phyloP scores from a whole-genome alignment of 2,329 filamentous ascomycete genomes.

The Geosmithia morbida region DNA sequence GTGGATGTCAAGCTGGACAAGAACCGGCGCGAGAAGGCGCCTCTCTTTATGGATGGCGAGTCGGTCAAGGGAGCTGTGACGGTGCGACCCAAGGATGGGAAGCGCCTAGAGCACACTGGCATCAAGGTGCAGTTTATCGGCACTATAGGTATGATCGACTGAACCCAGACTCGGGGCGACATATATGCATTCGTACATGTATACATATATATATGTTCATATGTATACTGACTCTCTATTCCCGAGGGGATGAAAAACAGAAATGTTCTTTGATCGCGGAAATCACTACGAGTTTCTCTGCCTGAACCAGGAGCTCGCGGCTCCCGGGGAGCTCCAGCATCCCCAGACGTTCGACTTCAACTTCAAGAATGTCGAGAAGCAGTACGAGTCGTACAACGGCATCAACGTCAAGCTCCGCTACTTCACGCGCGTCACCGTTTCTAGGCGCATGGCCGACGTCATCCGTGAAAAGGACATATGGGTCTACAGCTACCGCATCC shows the following conservation, averaged over 20 bases:
- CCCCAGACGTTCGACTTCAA: constrained; percentile 98
- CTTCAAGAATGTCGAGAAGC: constrained; percentile 99
- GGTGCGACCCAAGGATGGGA: constrained; percentile 92
- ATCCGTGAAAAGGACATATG: constrained; percentile 98
- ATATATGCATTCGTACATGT: too few species aligned
- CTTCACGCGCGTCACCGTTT: constrained; percentile 94
- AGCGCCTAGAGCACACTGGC: constrained; percentile 91
- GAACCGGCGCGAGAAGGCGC: constrained; percentile 91
- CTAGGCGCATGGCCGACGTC: constrained; percentile 91
- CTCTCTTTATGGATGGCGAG: constrained; percentile 95
- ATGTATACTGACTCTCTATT: too few species aligned
- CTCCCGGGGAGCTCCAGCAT: constrained; percentile 94
- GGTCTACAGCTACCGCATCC: constrained; percentile 98
- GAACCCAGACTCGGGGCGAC: constrained; percentile 1
- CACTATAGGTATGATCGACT: constrained; percentile 60
- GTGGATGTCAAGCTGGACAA: constrained; percentile 98
- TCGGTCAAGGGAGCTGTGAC: constrained; percentile 95
- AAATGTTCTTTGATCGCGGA: constrained; percentile 99
- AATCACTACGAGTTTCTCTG: constrained; percentile 99
- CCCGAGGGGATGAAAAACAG: too few species aligned
- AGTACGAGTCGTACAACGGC: constrained; percentile 98
- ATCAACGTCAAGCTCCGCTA: constrained; percentile 99
- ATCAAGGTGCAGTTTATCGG: constrained; percentile 99
- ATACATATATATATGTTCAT: too few species aligned
- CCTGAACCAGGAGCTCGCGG: constrained; percentile 89